A percentile compares a stretch with the other conserved stretches of the same genome.
Conservation (phyloP, 1,139 yeast genomes). For the Petasospora fabianii region DNA sequence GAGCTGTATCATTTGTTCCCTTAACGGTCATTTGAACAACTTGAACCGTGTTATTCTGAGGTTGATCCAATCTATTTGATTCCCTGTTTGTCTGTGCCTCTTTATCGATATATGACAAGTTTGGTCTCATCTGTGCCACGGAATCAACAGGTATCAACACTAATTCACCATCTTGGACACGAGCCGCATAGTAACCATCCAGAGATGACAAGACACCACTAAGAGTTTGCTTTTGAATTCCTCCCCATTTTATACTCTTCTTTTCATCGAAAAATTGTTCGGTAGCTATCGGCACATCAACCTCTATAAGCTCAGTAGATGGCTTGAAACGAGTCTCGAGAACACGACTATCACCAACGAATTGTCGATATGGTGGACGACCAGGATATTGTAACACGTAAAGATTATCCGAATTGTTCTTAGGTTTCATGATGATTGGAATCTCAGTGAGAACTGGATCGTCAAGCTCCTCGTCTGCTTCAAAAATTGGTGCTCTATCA, state of each 20-base stretch:
- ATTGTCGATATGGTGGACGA: conserved; percentile 49
- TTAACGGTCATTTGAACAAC: conserved; percentile 78
- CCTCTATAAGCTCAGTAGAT: conserved; percentile 56
- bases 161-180: conserved; percentile 45
- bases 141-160: conserved; percentile 65
- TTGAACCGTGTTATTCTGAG: conserved; percentile 46
- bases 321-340: conserved; percentile 55
- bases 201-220: conserved; percentile 63
- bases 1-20: conserved; percentile 54
- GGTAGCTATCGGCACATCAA: conserved; percentile 65
- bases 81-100: conserved; percentile 32
- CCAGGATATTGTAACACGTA: conserved; percentile 72
- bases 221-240: conserved; percentile 55
- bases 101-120: conserved; percentile 70
- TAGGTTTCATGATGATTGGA: conserved; percentile 53
- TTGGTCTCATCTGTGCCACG: conserved; percentile 77
- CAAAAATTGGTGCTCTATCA: neutral
- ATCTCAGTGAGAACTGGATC: conserved; percentile 79
- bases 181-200: conserved; percentile 57
- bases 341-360: conserved; percentile 38
- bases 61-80: conserved; percentile 33
- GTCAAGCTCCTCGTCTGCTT: conserved; percentile 37
- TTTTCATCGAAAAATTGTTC: conserved; percentile 58
- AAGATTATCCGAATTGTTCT: conserved; percentile 28
- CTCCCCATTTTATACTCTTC: conserved; percentile 62